A percentile compares a stretch with the other conserved stretches of the same genome.
Evolutionary conservation across 1,284 basidiomycete genomes (phyloP).

Genomic region (Ustilago hordei): DNA sequence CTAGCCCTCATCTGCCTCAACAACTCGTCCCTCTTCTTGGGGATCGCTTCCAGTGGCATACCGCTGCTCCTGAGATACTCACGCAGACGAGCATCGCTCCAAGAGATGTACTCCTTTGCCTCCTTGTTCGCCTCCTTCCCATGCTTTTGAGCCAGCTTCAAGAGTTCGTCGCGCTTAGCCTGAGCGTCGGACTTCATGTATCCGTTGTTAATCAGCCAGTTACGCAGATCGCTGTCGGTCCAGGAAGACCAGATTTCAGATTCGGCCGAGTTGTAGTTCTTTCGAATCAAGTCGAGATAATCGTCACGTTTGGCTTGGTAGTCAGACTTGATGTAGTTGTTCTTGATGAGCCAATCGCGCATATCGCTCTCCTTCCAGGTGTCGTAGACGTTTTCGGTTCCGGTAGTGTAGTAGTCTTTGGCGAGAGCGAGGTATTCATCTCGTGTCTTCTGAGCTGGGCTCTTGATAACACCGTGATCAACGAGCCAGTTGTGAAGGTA

Average conservation of each 20-base stretch:
- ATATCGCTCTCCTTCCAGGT: slow-evolving; percentile 64
- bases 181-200: slow-evolving; percentile 56
- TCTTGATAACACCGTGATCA: slow-evolving; percentile 61
- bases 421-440: slow-evolving; percentile 61
- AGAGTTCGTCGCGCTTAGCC: slow-evolving; percentile 63
- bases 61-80: slow-evolving; percentile 61
- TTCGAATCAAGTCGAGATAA: slow-evolving; percentile 47
- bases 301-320: slow-evolving; percentile 60
- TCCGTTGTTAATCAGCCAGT: slow-evolving; percentile 60
- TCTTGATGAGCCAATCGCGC: slow-evolving; percentile 61
- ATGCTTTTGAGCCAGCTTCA: slow-evolving; percentile 61
- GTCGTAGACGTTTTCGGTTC: slow-evolving; percentile 61
- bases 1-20: slow-evolving; percentile 65
- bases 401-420: slow-evolving; percentile 64
- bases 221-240: slow-evolving; percentile 64
- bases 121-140: slow-evolving; percentile 44
- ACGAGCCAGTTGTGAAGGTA: slow-evolving; percentile 69
- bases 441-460: slow-evolving; percentile 59
- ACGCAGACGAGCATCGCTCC: slow-evolving; percentile 64
- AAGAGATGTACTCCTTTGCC: slow-evolving; percentile 61
- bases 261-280: slow-evolving; percentile 56
- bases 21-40: slow-evolving; percentile 62
- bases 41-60: slow-evolving; percentile 53
- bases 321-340: slow-evolving; percentile 61
- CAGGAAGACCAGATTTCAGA: slow-evolving; percentile 59